Percentiles rank a stretch among this genome's conserved stretches.
Conservation (phyloP, 2,329 filamentous ascomycete species). For the Triangularia setosa region DNA sequence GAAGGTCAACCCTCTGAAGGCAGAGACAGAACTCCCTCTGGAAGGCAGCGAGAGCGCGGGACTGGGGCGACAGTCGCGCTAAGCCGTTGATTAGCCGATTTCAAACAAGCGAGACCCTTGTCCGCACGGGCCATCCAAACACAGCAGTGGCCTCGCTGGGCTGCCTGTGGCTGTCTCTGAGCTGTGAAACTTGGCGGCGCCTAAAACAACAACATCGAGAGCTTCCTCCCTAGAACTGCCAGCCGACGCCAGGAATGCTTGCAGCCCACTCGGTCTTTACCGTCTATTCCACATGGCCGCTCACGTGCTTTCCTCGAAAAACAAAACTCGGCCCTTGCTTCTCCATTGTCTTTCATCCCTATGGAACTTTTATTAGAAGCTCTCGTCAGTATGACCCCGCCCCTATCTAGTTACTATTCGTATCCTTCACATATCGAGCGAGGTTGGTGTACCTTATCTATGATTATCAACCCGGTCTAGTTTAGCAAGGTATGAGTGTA, state of each 20-base stretch:
- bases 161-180: not conserved
- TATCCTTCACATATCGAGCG: not conserved
- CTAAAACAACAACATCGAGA: constrained; percentile 10
- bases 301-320: not conserved
- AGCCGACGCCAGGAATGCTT: constrained; percentile 6
- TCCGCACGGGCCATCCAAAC: constrained; percentile 23
- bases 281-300: not conserved
- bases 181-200: constrained; percentile 22
- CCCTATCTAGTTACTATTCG: not conserved
- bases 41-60: not conserved
- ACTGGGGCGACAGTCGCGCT: constrained; percentile 17
- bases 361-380: not conserved
- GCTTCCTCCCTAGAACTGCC: constrained; percentile 2
- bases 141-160: not conserved
- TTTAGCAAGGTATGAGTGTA: not conserved
- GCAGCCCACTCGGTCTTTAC: not conserved
- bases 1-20: constrained; percentile 3
- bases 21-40: not conserved
- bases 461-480: not conserved
- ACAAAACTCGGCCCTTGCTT: not conserved
- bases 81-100: constrained; percentile 23
- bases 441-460: not conserved
- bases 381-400: not conserved
- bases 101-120: constrained; percentile 15
- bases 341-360: not conserved